Percentiles rank a stretch among this genome's conserved stretches.
Conservation (phyloP, 164 flowering plant genomes). For the Sedum album region DNA sequence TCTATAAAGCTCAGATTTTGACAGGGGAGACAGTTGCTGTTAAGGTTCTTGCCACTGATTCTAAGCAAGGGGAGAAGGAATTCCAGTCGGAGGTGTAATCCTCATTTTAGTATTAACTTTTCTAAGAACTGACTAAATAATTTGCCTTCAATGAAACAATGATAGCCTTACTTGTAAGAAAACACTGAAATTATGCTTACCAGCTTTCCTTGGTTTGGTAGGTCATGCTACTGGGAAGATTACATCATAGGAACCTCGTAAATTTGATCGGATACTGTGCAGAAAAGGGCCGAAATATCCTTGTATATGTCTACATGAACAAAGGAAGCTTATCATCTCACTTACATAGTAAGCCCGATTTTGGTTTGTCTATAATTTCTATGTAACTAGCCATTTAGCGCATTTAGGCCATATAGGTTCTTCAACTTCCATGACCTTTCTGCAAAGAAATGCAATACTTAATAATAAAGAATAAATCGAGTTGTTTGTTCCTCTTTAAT, state of each 20-base stretch:
- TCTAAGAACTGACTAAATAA: not conserved
- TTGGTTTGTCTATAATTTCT: not conserved
- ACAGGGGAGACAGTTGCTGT: slow-evolving; percentile 94
- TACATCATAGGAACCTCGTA: slow-evolving; percentile 95
- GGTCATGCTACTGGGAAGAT: slow-evolving; percentile 83
- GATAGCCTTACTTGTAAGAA: not conserved
- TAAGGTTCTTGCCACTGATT: slow-evolving; percentile 84
- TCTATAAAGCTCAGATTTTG: slow-evolving; percentile 87
- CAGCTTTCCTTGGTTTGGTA: slow-evolving; percentile 17
- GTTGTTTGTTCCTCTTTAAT: not conserved
- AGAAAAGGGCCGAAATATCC: slow-evolving; percentile 87
- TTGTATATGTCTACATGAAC: slow-evolving; percentile 87
- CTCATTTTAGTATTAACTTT: not conserved
- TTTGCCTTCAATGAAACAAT: not conserved
- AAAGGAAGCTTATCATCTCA: slow-evolving; percentile 95
- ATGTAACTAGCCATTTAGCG: not conserved
- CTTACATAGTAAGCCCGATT: slow-evolving; percentile 64
- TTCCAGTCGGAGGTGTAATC: slow-evolving; percentile 84
- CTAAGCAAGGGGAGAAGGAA: slow-evolving; percentile 95
- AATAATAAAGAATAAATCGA: not conserved
- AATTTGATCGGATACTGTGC: slow-evolving; percentile 98
- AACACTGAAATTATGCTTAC: not conserved
- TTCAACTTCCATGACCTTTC: not conserved
- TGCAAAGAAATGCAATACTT: not conserved
- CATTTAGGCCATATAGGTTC: not conserved